Evolutionary conservation across 2,329 filamentous ascomycete genomes (phyloP), one percentile per base, ranked within the genome.

Genomic region (Hypomyces rosellus): DNA sequence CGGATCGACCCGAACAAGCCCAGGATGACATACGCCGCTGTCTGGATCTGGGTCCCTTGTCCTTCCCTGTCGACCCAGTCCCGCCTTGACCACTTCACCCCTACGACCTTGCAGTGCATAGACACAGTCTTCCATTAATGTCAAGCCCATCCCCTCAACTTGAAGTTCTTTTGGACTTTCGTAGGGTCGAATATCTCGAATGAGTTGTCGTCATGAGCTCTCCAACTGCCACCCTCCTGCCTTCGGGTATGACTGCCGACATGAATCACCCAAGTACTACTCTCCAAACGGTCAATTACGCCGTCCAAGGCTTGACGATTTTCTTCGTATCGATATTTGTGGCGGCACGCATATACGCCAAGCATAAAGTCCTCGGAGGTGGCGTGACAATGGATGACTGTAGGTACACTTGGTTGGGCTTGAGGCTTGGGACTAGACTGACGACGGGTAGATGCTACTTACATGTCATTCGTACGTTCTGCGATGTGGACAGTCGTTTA

Each of bases 271-370:
- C 63, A 0, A 20, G 50, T 12, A 63, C 65, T 38, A 56, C 61
- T 20, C 45, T 66, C 41, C 53, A 55, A 16, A 64, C 59, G 1
- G 43, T 59, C 36, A 63, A 62, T 46, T 57, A 61, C 40, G 54
- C 62, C 3, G 62, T 59, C 3, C 64, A 66, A 44, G 60, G 44
- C 0, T 47, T 66, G 16, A 64, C 62, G 7, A 45, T 66, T 8
- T 12, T 61, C 8, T 45, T 61, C 13, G 59, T 62, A 5, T 55
- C 55, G n/a, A n/a, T 54, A 0, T 65, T 64, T 34, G 54, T 66
- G 14, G 50, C 39, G 1, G 42, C 63, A 4, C 59, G 62, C 25
- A 22, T 59, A 15, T 65, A 61, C 37, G 54, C 61, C 12, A 65
- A 65, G 45, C 34, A 34, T 4, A 59, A 34, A 20, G 45, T 61